Evolutionary conservation across 306 rosid species (phyloP).

Genomic region (Trifolium pratense): DNA sequence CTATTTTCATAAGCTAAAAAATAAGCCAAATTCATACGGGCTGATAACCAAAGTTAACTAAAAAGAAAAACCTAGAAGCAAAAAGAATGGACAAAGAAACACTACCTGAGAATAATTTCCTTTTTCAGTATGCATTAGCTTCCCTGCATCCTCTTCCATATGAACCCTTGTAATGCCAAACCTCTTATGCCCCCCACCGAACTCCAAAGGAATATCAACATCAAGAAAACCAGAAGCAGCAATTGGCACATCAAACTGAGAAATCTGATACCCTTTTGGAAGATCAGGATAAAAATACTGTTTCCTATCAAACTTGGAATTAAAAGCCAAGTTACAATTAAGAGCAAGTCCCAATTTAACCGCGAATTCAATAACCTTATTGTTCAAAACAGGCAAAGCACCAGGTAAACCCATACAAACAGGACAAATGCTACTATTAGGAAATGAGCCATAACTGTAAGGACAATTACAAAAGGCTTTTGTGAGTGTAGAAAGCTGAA

Average conservation of each 20-base stretch:
- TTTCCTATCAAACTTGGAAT: slow-evolving; percentile 95
- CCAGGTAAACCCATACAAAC: slow-evolving; percentile 98
- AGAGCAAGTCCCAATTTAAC: slow-evolving; percentile 85
- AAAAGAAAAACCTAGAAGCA: not conserved
- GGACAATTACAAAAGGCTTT: slow-evolving; percentile 92
- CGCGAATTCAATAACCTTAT: slow-evolving; percentile 76
- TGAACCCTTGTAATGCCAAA: slow-evolving; percentile 98
- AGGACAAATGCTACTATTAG: slow-evolving; percentile 79
- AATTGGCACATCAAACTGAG: slow-evolving; percentile 95
- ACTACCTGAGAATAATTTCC: slow-evolving; percentile 78
- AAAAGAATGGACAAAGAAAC: not conserved
- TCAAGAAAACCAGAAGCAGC: slow-evolving; percentile 76
- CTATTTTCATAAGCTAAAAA: too few species aligned
- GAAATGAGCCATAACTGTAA: slow-evolving; percentile 75
- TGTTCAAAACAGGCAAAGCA: slow-evolving; percentile 83
- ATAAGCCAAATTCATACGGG: too few species aligned
- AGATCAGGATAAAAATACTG: slow-evolving; percentile 95
- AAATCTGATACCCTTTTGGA: slow-evolving; percentile 96
- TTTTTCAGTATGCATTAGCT: slow-evolving; percentile 81
- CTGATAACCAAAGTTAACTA: too few species aligned
- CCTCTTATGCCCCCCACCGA: slow-evolving; percentile 88
- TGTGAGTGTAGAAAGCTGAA: slow-evolving; percentile 86
- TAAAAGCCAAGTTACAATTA: slow-evolving; percentile 75
- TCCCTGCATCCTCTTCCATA: slow-evolving; percentile 99
- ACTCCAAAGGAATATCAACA: slow-evolving; percentile 82